phyloP scores from a whole-genome alignment of 139 green algal genomes.

The Mesostigma viride region DNA sequence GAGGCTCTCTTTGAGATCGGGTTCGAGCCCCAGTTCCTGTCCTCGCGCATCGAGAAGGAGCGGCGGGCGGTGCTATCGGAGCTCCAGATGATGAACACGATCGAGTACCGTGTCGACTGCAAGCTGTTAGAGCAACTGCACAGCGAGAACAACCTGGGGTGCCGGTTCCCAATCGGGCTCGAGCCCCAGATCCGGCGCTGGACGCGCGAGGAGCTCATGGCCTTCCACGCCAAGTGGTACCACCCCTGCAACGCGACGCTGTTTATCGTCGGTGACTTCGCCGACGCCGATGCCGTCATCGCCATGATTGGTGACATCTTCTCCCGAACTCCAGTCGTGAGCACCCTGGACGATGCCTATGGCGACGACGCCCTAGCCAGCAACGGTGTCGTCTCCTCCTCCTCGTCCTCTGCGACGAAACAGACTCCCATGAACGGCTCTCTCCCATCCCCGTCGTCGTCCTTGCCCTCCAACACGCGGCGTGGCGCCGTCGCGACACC shows the following conservation, averaged over 20 bases:
- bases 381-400: too few species aligned
- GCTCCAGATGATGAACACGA: conserved; percentile 99
- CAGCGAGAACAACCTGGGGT: conserved; percentile 85
- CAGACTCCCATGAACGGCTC: too few species aligned
- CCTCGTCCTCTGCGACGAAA: too few species aligned
- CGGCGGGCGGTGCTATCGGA: conserved; percentile 87
- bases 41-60: conserved; percentile 91
- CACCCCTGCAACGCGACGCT: conserved; percentile 95
- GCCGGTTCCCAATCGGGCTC: conserved; percentile 93
- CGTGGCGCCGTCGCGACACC: too few species aligned
- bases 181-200: conserved; percentile 83
- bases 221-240: conserved; percentile 89
- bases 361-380: too few species aligned
- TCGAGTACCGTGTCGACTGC: conserved; percentile 98
- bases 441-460: too few species aligned
- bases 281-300: conserved; percentile 32
- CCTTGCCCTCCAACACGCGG: too few species aligned
- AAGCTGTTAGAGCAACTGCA: conserved; percentile 85
- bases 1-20: conserved; percentile 61
- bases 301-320: conserved; percentile 59
- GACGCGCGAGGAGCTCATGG: conserved; percentile 51
- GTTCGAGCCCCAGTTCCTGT: conserved; percentile 73
- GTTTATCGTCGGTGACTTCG: conserved; percentile 89
- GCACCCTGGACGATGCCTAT: too few species aligned
- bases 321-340: conserved; percentile 20